Conservation (phyloP, 805 yeast species). For the Metschnikowia hibisci region DNA sequence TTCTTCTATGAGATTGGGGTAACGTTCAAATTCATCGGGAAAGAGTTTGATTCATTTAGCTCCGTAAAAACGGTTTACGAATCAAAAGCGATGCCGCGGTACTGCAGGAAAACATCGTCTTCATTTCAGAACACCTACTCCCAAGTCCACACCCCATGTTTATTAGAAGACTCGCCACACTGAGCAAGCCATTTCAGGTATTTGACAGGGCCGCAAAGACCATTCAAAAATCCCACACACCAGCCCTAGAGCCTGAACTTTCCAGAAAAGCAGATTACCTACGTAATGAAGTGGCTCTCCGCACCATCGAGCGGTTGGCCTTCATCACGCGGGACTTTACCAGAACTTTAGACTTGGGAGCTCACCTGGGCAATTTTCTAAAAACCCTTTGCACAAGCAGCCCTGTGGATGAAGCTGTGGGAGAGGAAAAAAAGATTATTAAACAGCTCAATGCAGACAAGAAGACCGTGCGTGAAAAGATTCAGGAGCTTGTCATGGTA, state of each 20-base stretch:
- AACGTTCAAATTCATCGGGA: too few species aligned
- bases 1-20: too few species aligned
- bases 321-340: constrained; percentile 64
- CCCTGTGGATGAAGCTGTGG: constrained; percentile 19
- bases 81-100: neutral
- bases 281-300: constrained; percentile 66
- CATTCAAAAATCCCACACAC: constrained; percentile 56
- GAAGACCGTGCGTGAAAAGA: constrained; percentile 46
- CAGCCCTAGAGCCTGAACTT: constrained; percentile 37
- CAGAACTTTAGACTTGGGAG: constrained; percentile 66
- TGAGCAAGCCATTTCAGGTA: constrained; percentile 30
- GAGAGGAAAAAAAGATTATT: constrained; percentile 36
- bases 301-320: constrained; percentile 71
- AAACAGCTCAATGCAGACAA: constrained; percentile 50
- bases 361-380: constrained; percentile 64
- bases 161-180: constrained; percentile 10
- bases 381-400: constrained; percentile 33
- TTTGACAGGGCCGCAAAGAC: constrained; percentile 63
- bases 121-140: neutral
- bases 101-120: constrained; percentile 1
- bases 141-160: neutral
- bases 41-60: too few species aligned
- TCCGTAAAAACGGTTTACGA: too few species aligned
- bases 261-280: constrained; percentile 65
- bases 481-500: constrained; percentile 57